phyloP scores from a whole-genome alignment of 2,329 filamentous ascomycete species.

The Leptographium procerum region DNA sequence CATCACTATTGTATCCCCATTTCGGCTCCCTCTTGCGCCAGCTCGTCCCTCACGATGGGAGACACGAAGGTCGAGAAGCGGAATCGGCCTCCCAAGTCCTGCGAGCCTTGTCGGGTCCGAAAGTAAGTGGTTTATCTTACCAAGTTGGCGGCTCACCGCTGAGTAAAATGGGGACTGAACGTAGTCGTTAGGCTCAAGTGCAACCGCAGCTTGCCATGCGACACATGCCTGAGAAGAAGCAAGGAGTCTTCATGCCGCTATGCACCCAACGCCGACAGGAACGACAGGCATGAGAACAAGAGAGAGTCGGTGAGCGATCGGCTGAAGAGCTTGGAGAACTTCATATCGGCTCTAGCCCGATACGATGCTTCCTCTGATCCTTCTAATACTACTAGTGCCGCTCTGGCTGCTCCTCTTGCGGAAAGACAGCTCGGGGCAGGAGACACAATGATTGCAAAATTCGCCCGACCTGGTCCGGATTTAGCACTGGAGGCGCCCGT shows the following conservation, averaged over 20 bases:
- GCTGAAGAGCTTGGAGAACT: background rate
- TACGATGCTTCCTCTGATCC: too few relatives aligned
- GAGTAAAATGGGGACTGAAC: too few relatives aligned
- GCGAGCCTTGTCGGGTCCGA: conserved; percentile 21
- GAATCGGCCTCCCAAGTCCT: conserved; percentile 22
- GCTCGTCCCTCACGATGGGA: too few relatives aligned
- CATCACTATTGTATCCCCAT: too few relatives aligned
- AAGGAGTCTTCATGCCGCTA: conserved; percentile 18
- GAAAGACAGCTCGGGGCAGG: too few relatives aligned
- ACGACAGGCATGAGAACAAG: conserved; percentile 18
- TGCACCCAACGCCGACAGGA: conserved; percentile 19
- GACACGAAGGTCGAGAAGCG: conserved; percentile 20
- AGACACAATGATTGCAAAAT: background rate
- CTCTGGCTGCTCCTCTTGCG: too few relatives aligned
- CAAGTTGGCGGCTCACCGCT: too few relatives aligned
- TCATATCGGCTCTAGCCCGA: too few relatives aligned
- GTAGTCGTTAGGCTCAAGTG: conserved; percentile 23
- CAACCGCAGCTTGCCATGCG: conserved; percentile 20
- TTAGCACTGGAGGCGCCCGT: too few relatives aligned
- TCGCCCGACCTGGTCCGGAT: too few relatives aligned
- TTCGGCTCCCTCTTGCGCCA: too few relatives aligned
- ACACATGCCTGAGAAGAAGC: conserved; percentile 16
- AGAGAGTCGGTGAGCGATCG: conserved; percentile 14
- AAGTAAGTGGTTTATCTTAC: conserved; percentile 16
- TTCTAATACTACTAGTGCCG: too few relatives aligned